A percentile compares a stretch with the other conserved stretches of the same genome.
phyloP scores from a whole-genome alignment of 305 asterid species.

The Stenogyne calaminthoides region DNA sequence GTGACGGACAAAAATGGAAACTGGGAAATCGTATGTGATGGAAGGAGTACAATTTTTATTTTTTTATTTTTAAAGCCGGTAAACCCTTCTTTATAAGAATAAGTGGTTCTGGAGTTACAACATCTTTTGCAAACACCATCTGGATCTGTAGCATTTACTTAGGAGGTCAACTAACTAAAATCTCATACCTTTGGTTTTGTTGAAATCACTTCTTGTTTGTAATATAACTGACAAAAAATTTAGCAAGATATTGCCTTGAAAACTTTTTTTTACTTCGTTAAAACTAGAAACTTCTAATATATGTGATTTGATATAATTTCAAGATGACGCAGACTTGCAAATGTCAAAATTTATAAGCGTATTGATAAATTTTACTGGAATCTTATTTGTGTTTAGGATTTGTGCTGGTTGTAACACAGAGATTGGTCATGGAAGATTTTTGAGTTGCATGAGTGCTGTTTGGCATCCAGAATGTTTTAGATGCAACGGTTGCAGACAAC shows the following conservation, averaged over 20 bases:
- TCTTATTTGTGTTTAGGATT: slow-evolving; percentile 49
- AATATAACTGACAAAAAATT: background rate
- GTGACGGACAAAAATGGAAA: too few species aligned
- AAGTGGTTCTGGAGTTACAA: background rate
- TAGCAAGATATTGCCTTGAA: background rate
- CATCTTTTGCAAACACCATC: background rate
- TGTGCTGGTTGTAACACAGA: slow-evolving; percentile 96
- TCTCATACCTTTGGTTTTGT: background rate
- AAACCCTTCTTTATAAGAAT: background rate
- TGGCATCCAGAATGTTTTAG: slow-evolving; percentile 67
- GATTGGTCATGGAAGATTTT: slow-evolving; percentile 89
- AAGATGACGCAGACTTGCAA: background rate
- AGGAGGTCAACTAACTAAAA: background rate
- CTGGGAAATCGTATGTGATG: too few species aligned
- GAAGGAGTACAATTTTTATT: too few species aligned
- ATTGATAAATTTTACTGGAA: slow-evolving; percentile 15
- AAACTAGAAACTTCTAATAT: background rate
- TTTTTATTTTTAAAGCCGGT: background rate
- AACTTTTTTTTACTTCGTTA: background rate
- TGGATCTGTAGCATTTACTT: background rate
- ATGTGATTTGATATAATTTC: background rate
- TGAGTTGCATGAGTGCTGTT: slow-evolving; percentile 95
- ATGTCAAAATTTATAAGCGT: background rate
- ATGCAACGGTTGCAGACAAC: slow-evolving; percentile 89
- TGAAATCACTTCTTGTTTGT: slow-evolving; percentile 1